These are phyloP conservation scores for Raffaelea ambrosiae DNA, from an alignment of 2,329 filamentous ascomycete genomes.

Conservation along the genomic window DNA sequence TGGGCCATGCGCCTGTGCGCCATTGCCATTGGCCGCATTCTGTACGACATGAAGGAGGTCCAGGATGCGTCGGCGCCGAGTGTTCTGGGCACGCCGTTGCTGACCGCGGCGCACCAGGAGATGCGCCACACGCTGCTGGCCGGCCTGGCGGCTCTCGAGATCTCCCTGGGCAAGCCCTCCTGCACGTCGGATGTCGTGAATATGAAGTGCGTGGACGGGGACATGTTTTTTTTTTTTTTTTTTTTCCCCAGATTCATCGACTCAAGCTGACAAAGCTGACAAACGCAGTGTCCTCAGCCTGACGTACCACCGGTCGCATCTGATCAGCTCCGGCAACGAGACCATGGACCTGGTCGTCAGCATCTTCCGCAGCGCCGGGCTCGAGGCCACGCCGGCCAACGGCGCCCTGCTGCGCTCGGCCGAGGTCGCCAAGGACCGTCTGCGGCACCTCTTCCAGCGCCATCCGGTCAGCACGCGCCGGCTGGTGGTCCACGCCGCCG, in stretches of 20 bases:
- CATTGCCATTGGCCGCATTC: not conserved
- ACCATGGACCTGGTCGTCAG: not conserved
- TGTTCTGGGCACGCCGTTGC: not conserved
- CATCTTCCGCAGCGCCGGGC: not conserved
- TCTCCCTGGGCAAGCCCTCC: not conserved
- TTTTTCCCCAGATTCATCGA: not conserved
- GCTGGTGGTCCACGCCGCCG: not conserved
- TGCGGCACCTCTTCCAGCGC: not conserved
- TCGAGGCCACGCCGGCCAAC: not conserved
- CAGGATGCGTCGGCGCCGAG: not conserved
- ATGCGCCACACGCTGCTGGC: not conserved
- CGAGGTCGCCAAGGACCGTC: not conserved
- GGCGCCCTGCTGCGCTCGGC: not conserved
- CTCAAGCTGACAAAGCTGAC: not conserved
- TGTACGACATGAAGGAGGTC: not conserved
- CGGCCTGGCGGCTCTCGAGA: not conserved
- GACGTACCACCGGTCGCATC: not conserved
- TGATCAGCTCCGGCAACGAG: not conserved
- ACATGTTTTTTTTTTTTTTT: too few relatives aligned
- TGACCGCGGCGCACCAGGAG: not conserved
- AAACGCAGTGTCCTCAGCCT: not conserved
- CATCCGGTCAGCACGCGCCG: not conserved
- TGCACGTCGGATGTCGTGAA: not conserved
- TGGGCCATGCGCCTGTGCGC: not conserved
- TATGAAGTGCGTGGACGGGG: not conserved